Evolutionary conservation across 2,329 filamentous ascomycete species (phyloP).

Genomic region (Botrytis squamosa): DNA sequence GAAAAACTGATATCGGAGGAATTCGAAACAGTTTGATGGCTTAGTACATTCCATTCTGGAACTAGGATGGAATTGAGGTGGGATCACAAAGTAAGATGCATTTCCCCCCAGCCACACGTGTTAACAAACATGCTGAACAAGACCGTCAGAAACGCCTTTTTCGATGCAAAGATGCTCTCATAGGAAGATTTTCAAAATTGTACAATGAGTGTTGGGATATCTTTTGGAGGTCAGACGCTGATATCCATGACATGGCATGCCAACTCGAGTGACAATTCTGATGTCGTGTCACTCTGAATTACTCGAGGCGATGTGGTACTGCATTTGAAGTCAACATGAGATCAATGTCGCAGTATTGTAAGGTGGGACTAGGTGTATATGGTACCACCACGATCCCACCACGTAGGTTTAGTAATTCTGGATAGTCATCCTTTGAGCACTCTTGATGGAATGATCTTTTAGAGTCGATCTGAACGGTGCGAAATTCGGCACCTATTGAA

Average conservation of each 20-base stretch:
- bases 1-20: conserved; percentile 8
- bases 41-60: conserved; percentile 17
- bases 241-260: conserved; percentile 1
- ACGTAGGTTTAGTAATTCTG: background rate
- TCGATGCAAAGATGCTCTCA: conserved; percentile 7
- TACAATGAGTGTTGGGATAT: background rate
- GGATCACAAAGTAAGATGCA: conserved; percentile 9
- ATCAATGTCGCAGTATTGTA: conserved; percentile 12
- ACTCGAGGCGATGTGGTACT: conserved; percentile 15
- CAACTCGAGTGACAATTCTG: conserved; percentile 5
- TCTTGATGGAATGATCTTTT: background rate
- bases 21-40: conserved; percentile 1
- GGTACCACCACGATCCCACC: background rate
- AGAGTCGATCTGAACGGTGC: background rate
- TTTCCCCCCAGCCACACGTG: conserved; percentile 8
- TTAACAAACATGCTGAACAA: conserved; percentile 13
- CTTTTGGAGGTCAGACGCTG: conserved; percentile 18
- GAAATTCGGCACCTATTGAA: background rate
- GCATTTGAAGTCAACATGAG: conserved; percentile 12
- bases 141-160: background rate
- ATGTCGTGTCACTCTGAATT: conserved; percentile 17
- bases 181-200: background rate
- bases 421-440: background rate
- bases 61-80: conserved; percentile 5
- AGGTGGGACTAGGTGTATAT: background rate